These are phyloP conservation scores for Heterobasidion irregulare DNA, from an alignment of 1,284 basidiomycete species.

Conservation along the genomic window DNA sequence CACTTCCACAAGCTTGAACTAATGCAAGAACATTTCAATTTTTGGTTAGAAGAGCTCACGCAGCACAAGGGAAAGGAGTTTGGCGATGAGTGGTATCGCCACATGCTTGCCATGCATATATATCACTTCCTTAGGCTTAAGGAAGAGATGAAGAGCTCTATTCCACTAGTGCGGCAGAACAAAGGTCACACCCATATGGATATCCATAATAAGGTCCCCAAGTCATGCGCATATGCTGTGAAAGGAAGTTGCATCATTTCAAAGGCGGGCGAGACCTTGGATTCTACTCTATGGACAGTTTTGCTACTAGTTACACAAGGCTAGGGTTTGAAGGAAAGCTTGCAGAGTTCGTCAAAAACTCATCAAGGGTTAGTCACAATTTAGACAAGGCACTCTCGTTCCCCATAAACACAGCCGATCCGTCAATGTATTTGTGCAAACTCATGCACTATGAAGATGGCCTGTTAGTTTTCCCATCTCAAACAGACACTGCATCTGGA, in stretches of 20 bases:
- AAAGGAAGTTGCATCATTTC: conserved; percentile 3
- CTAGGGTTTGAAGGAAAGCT: neutral
- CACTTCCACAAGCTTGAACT: conserved; percentile 14
- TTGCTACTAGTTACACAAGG: neutral
- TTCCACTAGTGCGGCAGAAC: conserved; percentile 12
- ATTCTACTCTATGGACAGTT: neutral
- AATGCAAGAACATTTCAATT: conserved; percentile 16
- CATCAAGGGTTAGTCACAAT: too few species aligned
- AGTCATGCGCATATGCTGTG: conserved; percentile 6
- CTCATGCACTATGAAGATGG: too few species aligned
- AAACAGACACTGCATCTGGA: too few species aligned
- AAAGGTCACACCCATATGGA: conserved; percentile 17
- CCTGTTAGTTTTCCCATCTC: too few species aligned
- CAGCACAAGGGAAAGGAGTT: conserved; percentile 23
- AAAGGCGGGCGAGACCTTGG: conserved; percentile 3
- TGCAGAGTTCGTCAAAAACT: too few species aligned
- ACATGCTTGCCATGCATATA: conserved; percentile 19
- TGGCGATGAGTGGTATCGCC: conserved; percentile 19
- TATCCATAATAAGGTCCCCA: conserved; percentile 13
- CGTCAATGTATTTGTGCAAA: too few species aligned
- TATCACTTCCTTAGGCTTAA: conserved; percentile 21
- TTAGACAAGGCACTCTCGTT: too few species aligned
- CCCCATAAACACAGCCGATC: too few species aligned
- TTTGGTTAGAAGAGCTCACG: conserved; percentile 12
- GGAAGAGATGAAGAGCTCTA: conserved; percentile 19